These are phyloP conservation scores for Tetrapisispora pingtungensis DNA, from an alignment of 805 yeast species.

Conservation along the genomic window DNA sequence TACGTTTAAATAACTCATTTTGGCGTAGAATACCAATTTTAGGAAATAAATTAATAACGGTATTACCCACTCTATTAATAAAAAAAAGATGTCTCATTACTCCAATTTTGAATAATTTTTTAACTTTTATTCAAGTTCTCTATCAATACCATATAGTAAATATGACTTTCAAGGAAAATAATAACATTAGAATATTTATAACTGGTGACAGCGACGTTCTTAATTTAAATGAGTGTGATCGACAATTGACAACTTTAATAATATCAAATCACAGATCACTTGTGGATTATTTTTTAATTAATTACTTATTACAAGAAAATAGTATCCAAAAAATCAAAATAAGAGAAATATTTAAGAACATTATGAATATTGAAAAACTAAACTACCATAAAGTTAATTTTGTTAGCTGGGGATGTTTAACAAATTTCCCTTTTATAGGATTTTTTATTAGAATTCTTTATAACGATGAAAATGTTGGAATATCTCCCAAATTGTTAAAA, in stretches of 20 bases:
- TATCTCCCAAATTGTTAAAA: slow-evolving; percentile 26
- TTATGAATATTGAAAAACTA: slow-evolving; percentile 4
- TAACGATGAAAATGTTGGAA: slow-evolving; percentile 62
- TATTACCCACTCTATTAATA: neutral
- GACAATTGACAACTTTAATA: slow-evolving; percentile 15
- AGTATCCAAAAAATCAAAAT: slow-evolving; percentile 3
- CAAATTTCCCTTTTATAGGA: slow-evolving; percentile 49
- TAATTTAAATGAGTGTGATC: slow-evolving; percentile 3
- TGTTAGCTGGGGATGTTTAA: slow-evolving; percentile 59
- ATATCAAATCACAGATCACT: slow-evolving; percentile 55
- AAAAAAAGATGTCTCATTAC: neutral
- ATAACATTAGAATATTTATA: slow-evolving; percentile 15
- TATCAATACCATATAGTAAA: slow-evolving; percentile 15
- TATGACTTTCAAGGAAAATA: slow-evolving; percentile 13
- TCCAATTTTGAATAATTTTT: slow-evolving; percentile 9
- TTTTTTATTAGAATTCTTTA: slow-evolving; percentile 38
- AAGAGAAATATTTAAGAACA: slow-evolving; percentile 7
- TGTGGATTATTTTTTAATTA: slow-evolving; percentile 54
- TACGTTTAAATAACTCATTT: slow-evolving; percentile 1
- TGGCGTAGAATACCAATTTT: slow-evolving; percentile 14
- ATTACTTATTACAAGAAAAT: slow-evolving; percentile 22
- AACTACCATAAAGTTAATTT: slow-evolving; percentile 40
- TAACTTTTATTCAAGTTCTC: slow-evolving; percentile 7
- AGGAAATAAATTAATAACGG: slow-evolving; percentile 1
- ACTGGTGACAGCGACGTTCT: slow-evolving; percentile 19